Evolutionary conservation across 768 basidiomycete genomes (phyloP), one percentile per base, ranked within the genome.

Genomic region (Gautieria morchelliformis): DNA sequence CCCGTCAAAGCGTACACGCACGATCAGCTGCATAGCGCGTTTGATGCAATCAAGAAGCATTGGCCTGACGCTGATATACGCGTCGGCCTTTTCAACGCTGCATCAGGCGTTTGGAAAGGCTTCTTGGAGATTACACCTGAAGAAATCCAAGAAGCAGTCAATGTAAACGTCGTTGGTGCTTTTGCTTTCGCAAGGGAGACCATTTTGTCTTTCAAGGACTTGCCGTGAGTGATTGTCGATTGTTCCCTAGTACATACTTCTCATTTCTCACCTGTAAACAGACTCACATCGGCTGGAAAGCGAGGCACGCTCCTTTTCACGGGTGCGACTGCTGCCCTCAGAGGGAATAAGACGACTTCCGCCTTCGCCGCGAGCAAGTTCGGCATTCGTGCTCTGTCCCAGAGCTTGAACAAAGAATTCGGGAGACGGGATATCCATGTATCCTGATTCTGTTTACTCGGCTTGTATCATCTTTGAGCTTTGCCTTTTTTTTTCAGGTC

Each of bases 351-450:
- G 3, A 70, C 68, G 0, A 85, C 84, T 0, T 83, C 82, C 52
- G 77, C 74, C 1, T 83, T 87, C 62, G 73, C 86, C 4, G 79
- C 84, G 3, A 79, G 78, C 0, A 88, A 87, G 65, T 79, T 78
- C 52, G 86, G 78, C 4, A 35, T 80, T 37, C 72, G 87, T 45
- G 82, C 81, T 0, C 70, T 89, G 47, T 78, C 80, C 0, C 87
- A 89, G 70, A 85, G 85, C 61, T 67, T 88, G 63, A 79, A 81
- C 8, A 87, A 87, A 68, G 86, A 89, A 63, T 88, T 87, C 64
- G 81, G 81, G 24, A 82, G 81, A 67, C 71, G 86, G 42, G 82
- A 87, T 63, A 87, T 89, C 51, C 86, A 89, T 68, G 87, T 83
- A 19, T 49, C n/a, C n/a, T 19, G 5, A 52, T 48, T 49, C 27